phyloP scores from a whole-genome alignment of 2,329 filamentous ascomycete genomes.

The Zelopaecilomyces penicillatus region DNA sequence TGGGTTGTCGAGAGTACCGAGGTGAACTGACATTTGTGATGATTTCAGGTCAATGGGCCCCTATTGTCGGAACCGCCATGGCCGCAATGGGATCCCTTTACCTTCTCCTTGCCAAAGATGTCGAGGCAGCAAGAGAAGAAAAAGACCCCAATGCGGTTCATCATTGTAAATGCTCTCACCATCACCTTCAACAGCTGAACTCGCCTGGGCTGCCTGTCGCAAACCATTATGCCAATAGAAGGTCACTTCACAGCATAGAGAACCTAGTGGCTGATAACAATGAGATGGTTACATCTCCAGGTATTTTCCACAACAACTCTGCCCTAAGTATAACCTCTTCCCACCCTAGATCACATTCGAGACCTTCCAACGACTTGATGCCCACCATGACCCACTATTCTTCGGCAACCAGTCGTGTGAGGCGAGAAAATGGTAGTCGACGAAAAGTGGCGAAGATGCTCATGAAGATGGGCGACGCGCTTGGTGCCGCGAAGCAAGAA shows the following conservation, averaged over 20 bases:
- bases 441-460: constrained; percentile 35
- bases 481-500: constrained; percentile 40
- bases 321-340: background rate
- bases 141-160: background rate
- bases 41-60: constrained; percentile 47
- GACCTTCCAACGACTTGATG: background rate
- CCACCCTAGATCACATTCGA: background rate
- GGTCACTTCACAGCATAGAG: background rate
- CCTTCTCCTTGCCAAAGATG: constrained; percentile 34
- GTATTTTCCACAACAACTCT: background rate
- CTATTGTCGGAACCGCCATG: constrained; percentile 49
- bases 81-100: constrained; percentile 52
- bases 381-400: background rate
- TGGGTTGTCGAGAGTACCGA: too few species aligned
- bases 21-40: background rate
- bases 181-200: background rate
- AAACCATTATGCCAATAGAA: background rate
- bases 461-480: constrained; percentile 32
- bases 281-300: background rate
- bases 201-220: background rate
- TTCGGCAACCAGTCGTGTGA: background rate
- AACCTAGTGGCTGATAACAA: background rate
- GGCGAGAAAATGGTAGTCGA: constrained; percentile 23
- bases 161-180: constrained; percentile 13
- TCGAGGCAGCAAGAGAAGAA: constrained; percentile 11